Evolutionary conservation across 176 grass and related monocot species (phyloP).

Genomic region (Miscanthus lutarioriparius): DNA sequence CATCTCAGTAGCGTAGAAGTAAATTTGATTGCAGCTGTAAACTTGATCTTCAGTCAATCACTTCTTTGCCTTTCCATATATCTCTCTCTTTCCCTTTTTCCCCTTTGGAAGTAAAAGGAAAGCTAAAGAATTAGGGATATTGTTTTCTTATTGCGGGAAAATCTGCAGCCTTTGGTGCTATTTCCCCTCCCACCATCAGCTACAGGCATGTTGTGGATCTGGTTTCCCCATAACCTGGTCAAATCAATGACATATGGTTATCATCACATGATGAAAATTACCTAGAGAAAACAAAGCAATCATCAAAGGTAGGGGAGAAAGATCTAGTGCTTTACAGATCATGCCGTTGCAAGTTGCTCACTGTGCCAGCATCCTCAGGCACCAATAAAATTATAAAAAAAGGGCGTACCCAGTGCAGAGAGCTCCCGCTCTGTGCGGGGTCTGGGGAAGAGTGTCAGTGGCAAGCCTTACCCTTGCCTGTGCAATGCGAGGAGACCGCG

Average conservation of each 20-base stretch:
- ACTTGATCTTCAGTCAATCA: neutral
- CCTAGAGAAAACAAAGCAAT: neutral
- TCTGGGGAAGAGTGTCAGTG: too few species aligned
- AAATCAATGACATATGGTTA: neutral
- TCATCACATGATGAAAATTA: neutral
- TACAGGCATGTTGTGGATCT: neutral
- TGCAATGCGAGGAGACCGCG: too few species aligned
- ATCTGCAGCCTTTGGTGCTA: neutral
- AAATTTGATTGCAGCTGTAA: neutral
- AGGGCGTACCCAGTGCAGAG: too few species aligned
- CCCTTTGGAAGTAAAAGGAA: neutral
- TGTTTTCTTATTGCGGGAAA: neutral
- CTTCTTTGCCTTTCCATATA: neutral
- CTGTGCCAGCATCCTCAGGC: neutral
- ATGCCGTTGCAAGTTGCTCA: neutral
- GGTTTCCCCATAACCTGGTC: neutral
- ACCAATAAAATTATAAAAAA: neutral
- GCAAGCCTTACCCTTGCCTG: too few species aligned
- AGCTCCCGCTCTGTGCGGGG: too few species aligned
- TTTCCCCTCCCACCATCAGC: neutral
- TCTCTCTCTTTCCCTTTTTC: too few species aligned
- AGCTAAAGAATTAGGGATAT: neutral
- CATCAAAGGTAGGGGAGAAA: neutral
- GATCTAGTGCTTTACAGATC: neutral
- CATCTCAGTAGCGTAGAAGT: neutral